Conservation (phyloP, 495 filamentous ascomycete species). For the Aspergillus affinis region DNA sequence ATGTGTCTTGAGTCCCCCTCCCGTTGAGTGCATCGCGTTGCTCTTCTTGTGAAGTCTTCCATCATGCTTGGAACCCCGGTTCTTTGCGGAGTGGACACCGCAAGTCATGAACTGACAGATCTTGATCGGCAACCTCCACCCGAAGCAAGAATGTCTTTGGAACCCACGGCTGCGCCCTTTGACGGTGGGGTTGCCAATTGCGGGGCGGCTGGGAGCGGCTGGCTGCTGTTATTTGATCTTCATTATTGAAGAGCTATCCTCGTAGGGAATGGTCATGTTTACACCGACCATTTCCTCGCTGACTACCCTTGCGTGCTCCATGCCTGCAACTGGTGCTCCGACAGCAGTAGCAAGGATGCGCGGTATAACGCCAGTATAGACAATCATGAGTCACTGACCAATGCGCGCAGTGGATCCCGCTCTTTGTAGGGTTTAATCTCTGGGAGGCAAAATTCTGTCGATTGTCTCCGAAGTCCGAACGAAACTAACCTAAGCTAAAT, state of each 20-base stretch:
- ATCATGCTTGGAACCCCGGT: background rate
- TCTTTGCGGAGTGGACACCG: background rate
- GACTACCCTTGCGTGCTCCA: background rate
- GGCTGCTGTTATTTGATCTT: background rate
- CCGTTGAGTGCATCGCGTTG: background rate
- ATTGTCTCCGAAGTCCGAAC: background rate
- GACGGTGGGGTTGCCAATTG: slow-evolving; percentile 1
- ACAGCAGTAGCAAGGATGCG: background rate
- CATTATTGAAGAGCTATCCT: background rate
- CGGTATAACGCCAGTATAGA: no score
- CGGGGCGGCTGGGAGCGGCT: background rate
- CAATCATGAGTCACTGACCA: background rate
- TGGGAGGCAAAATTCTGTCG: slow-evolving; percentile 6
- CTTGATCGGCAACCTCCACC: slow-evolving; percentile 12
- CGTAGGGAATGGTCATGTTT: background rate
- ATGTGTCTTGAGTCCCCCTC: background rate
- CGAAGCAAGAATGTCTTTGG: background rate
- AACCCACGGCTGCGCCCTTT: background rate
- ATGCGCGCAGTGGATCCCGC: slow-evolving; percentile 3
- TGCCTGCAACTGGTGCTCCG: background rate
- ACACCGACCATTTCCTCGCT: background rate
- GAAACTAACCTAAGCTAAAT: background rate
- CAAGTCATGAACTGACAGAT: background rate
- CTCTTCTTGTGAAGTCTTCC: background rate
- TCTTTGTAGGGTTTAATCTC: slow-evolving; percentile 2